These are phyloP conservation scores for Fomitopsis schrenkii DNA, from an alignment of 1,284 basidiomycete genomes.

Conservation along the genomic window DNA sequence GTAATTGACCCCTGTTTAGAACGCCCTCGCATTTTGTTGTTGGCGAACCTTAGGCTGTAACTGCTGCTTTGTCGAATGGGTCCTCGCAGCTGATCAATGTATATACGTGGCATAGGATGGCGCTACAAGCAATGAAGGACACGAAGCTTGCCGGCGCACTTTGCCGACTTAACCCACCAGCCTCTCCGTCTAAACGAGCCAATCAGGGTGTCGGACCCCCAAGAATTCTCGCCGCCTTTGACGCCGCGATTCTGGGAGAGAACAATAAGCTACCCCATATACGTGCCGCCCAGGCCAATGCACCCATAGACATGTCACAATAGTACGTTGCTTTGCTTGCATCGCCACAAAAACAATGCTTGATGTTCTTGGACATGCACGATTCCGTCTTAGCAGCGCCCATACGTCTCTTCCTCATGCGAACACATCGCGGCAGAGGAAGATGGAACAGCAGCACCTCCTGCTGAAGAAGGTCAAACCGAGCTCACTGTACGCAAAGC, in stretches of 20 bases:
- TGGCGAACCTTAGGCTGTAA: too few relatives aligned
- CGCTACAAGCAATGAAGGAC: constrained; percentile 9
- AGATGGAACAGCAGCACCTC: background rate
- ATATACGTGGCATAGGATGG: background rate
- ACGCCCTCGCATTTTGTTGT: too few relatives aligned
- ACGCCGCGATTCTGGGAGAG: constrained; percentile 13
- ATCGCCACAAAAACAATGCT: background rate
- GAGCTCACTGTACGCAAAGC: background rate
- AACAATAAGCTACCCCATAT: background rate
- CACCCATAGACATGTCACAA: background rate
- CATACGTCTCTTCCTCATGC: constrained; percentile 1
- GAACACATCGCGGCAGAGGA: background rate
- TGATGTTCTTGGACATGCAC: background rate
- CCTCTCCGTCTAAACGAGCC: constrained; percentile 8
- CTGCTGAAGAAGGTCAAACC: background rate
- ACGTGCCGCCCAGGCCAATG: background rate
- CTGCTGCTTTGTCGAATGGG: too few relatives aligned
- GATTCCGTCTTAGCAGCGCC: background rate
- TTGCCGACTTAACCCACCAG: constrained; percentile 13
- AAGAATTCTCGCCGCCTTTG: constrained; percentile 19
- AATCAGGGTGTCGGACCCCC: constrained; percentile 7
- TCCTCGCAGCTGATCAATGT: too few relatives aligned
- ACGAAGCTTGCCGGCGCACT: constrained; percentile 9
- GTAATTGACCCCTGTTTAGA: too few relatives aligned
- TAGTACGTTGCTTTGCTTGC: background rate